Evolutionary conservation across 78 protist species (phyloP).

Genomic region (Chrysochromulina parva): DNA sequence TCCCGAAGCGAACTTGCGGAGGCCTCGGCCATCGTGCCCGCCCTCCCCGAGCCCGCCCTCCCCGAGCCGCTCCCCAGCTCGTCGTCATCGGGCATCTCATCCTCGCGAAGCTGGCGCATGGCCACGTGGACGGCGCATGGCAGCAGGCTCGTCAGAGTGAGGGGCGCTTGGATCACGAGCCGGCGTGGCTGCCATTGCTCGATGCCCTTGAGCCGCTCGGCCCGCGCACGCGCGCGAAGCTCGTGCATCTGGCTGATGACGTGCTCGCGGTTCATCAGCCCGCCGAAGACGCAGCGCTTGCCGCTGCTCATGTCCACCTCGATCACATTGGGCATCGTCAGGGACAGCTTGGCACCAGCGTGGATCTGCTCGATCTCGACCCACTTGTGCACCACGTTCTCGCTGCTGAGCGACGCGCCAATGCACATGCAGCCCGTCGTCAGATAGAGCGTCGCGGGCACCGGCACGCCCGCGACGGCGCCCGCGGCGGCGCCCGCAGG

Average conservation of each 20-base stretch:
- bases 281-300: too few species aligned
- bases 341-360: neutral
- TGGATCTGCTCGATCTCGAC: neutral
- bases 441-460: slow-evolving; percentile 4
- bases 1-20: too few species aligned
- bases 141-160: neutral
- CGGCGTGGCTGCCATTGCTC: neutral
- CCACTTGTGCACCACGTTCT: neutral
- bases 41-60: too few species aligned
- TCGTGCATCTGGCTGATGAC: neutral
- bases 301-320: neutral
- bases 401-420: neutral
- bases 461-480: neutral
- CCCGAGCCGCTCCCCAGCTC: too few species aligned
- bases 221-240: neutral
- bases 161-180: neutral
- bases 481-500: neutral
- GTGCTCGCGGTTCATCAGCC: neutral
- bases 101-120: neutral
- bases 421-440: neutral
- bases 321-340: neutral
- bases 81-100: too few species aligned
- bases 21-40: too few species aligned
- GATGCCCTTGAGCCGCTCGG: neutral
- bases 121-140: neutral